Evolutionary conservation across 2,329 filamentous ascomycete species (phyloP).

Genomic region (Aspergillus transmontanensis): DNA sequence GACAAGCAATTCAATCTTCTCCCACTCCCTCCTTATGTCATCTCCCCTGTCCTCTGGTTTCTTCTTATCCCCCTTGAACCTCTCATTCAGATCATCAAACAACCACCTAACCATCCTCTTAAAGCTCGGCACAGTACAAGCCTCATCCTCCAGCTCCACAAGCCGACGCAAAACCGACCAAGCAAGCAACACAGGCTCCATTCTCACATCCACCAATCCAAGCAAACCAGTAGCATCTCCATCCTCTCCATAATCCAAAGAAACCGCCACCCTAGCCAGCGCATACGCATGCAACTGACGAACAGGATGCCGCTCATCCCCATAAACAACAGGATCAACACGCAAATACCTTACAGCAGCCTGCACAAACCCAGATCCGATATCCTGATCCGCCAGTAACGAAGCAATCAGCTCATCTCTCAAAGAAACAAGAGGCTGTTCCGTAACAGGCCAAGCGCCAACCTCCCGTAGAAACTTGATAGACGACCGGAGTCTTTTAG

Average conservation of each 20-base stretch:
- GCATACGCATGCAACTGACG: constrained; percentile 52
- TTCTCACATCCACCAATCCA: constrained; percentile 23
- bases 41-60: constrained; percentile 27
- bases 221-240: constrained; percentile 16
- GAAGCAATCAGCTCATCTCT: constrained; percentile 56
- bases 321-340: constrained; percentile 56
- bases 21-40: constrained; percentile 46
- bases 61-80: constrained; percentile 29
- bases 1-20: constrained; percentile 49
- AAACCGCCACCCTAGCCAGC: constrained; percentile 34
- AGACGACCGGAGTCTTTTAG: constrained; percentile 39
- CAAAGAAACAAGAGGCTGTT: constrained; percentile 58
- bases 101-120: constrained; percentile 27
- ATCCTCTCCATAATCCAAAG: constrained; percentile 29
- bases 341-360: constrained; percentile 54
- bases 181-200: constrained; percentile 36
- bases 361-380: constrained; percentile 53
- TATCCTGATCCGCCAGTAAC: constrained; percentile 47
- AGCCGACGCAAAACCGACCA: constrained; percentile 38
- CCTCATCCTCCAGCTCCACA: constrained; percentile 24
- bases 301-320: constrained; percentile 54
- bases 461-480: constrained; percentile 43
- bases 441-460: constrained; percentile 50
- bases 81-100: constrained; percentile 30
- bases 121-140: constrained; percentile 35